Percentiles rank a stretch among this genome's conserved stretches.
phyloP scores from a whole-genome alignment of 805 yeast genomes.

The Starmerella vitae region DNA sequence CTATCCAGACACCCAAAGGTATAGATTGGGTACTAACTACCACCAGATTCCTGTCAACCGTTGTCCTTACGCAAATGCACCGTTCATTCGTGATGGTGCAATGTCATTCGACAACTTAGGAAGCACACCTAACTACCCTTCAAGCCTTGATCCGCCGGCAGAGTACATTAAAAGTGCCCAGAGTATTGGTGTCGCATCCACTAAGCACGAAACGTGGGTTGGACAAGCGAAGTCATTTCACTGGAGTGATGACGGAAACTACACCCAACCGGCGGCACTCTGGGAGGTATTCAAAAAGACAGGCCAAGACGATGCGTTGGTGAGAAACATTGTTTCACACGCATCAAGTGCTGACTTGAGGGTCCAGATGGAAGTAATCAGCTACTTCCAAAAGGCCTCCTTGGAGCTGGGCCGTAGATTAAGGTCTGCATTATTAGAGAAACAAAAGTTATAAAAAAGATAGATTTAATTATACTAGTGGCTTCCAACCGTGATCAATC shows the following conservation, averaged over 20 bases:
- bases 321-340: slow-evolving; percentile 73
- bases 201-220: slow-evolving; percentile 62
- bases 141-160: slow-evolving; percentile 28
- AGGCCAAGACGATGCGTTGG: slow-evolving; percentile 72
- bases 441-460: neutral
- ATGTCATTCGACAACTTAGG: slow-evolving; percentile 39
- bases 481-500: slow-evolving; percentile 26
- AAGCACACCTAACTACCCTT: slow-evolving; percentile 38
- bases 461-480: slow-evolving; percentile 2
- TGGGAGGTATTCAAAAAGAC: slow-evolving; percentile 68
- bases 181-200: slow-evolving; percentile 10
- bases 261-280: slow-evolving; percentile 58
- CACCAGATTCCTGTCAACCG: slow-evolving; percentile 51
- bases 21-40: slow-evolving; percentile 59
- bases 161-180: slow-evolving; percentile 21
- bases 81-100: slow-evolving; percentile 51
- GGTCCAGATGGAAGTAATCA: slow-evolving; percentile 67
- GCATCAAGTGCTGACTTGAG: slow-evolving; percentile 50
- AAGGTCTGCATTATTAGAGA: slow-evolving; percentile 1
- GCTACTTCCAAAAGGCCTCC: slow-evolving; percentile 60
- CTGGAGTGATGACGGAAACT: slow-evolving; percentile 71
- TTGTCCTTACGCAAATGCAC: slow-evolving; percentile 38
- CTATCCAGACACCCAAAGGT: slow-evolving; percentile 63
- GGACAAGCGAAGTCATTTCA: slow-evolving; percentile 77
- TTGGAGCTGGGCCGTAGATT: slow-evolving; percentile 53